A percentile compares a stretch with the other conserved stretches of the same genome.
Evolutionary conservation across 2,329 filamentous ascomycete species (phyloP).

Genomic region (Xenoacremonium recifei): DNA sequence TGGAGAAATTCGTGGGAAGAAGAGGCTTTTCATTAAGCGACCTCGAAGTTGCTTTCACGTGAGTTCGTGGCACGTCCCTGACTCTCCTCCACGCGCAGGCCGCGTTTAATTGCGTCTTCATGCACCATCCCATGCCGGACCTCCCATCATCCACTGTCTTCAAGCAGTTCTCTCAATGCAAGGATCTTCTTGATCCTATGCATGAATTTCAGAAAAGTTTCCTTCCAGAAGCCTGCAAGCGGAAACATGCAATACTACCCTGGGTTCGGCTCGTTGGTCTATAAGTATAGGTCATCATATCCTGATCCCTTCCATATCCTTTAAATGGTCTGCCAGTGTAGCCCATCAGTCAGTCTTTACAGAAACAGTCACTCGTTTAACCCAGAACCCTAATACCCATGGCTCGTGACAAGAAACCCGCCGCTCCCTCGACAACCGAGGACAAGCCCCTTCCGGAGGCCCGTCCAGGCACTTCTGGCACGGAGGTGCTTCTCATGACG

Average conservation of each 20-base stretch:
- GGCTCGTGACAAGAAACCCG: background rate
- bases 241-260: background rate
- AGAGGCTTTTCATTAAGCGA: no score
- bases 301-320: background rate
- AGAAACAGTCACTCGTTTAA: slow-evolving; percentile 4
- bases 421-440: background rate
- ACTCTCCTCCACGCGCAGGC: no score
- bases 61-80: no score
- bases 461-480: slow-evolving; percentile 42
- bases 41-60: no score
- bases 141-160: no score
- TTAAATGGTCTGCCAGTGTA: slow-evolving; percentile 4
- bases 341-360: slow-evolving; percentile 8
- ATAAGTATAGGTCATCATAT: background rate
- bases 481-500: slow-evolving; percentile 39
- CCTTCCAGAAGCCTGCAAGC: background rate
- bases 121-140: no score
- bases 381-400: slow-evolving; percentile 1
- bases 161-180: no score
- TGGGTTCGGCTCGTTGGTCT: background rate
- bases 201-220: background rate
- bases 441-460: slow-evolving; percentile 1
- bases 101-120: background rate
- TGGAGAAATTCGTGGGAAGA: no score
- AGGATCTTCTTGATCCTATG: no score